Evolutionary conservation across 805 yeast genomes (phyloP), one percentile per base, ranked within the genome.

Genomic region (Candida hispaniensis): DNA sequence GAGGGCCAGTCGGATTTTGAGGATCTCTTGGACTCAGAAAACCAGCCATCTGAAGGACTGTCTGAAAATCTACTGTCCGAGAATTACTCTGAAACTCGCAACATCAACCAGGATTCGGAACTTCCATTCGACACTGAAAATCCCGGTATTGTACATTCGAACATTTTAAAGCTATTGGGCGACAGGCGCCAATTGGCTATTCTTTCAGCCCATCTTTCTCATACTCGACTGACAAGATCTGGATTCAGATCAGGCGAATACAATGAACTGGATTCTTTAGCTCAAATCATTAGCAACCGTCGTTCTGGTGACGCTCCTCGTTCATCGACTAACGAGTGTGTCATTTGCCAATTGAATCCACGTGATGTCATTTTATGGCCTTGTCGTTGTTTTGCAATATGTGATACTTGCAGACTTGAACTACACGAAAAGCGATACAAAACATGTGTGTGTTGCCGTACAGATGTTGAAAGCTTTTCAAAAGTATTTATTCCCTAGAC

Each of bases 331-430:
- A 54, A 16, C 47, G 57, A 3, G 52, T 85, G 96, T 56, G 93
- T 81, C 5, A 76, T 86, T 2, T 86, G 96, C 52, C 88, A 79
- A 46, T 64, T 67, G 4, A 72, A 77, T 40, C 69, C 73, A 4
- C 64, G 95, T 44, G 79, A 77, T 39, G 70, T 86, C 25, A 74
- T 86, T 6, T 61, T 88, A 3, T 86, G 96, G 96, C 96, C 96
- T 0, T 86, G 96, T 52, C 71, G 73, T 47, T 86, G 96, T 54
- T 71, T 86, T 39, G 85, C 94, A 0, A 63, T 86, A 4, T 86
- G 96, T 55, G 94, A 85, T 44, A 67, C 70, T 15, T 86, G 96
- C 50, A 66, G 96, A 11, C 60, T 75, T 7, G 70, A 79, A 11
- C 62, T 86, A 34, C 82, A 81, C 6, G 59, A 75, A 19, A 67